Evolutionary conservation across 495 filamentous ascomycete species (phyloP), one percentile per base, ranked within the genome.

Genomic region (Bacidia gigantensis): DNA sequence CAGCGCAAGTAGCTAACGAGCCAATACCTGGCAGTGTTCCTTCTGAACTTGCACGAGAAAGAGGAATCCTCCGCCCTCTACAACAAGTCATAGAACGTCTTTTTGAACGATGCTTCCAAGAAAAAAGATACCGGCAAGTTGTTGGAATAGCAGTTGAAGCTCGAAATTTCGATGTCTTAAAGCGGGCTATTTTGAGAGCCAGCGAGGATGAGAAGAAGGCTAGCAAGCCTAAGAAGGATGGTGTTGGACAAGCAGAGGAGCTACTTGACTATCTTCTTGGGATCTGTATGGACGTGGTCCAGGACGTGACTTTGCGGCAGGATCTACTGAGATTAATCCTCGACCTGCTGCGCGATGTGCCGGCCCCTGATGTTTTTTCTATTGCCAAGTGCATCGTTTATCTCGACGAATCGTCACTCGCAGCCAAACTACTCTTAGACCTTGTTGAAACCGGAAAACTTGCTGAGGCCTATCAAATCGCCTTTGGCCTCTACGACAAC

Each of bases 351-450:
- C 89, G 84, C 62, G 85, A 94, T 46, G 88, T 92, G 26, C 83
- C 86, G 1, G 80, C 80, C 25, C 93, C 93, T 0, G 93, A 99
- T 63, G 97, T 93, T 63, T 99, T 99, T 64, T 86, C 92, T 1
- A 97, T 99, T 57, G 89, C 92, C 22, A 95, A 94, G 69, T 99
- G 93, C 60, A 90, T 95, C 35, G 92, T 99, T 48, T 95, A 97
- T 62, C 76, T 99, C 22, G 84, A 95, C 57, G 84, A 95, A 57
- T 84, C 95, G 58, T 79, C 84, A 24, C 83, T 95, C 78, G 93
- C 93, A 1, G 87, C 89, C n/a, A 77, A 77, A 32, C 84, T 97
- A 58, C 76, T 99, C 29, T 74, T 75, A 23, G 83, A 89, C 59
- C 74, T 99, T 21, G 82, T 97, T 10, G 72, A 81, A 55, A 84